phyloP scores from a whole-genome alignment of 2,329 filamentous ascomycete species.

The Claviceps humidiphila region DNA sequence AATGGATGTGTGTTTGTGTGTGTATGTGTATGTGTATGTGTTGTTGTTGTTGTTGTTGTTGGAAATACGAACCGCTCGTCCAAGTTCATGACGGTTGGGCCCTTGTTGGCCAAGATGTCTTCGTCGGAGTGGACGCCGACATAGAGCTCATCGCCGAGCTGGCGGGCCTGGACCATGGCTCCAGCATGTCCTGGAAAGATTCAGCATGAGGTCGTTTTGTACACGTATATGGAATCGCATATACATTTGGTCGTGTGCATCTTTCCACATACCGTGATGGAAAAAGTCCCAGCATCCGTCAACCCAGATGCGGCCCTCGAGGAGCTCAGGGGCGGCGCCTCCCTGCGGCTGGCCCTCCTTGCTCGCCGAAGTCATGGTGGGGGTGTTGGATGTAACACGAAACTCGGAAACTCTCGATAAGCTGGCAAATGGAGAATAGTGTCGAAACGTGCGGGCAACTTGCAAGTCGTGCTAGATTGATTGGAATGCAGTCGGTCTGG shows the following conservation, averaged over 20 bases:
- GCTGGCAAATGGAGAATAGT: not conserved
- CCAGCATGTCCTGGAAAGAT: constrained; percentile 66
- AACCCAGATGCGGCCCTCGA: constrained; percentile 79
- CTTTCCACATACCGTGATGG: constrained; percentile 62
- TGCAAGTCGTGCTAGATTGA: not conserved
- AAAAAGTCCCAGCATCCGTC: constrained; percentile 99
- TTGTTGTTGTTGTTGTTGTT: too few species aligned
- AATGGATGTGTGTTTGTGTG: too few species aligned
- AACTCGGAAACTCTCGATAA: too few species aligned
- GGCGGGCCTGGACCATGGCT: constrained; percentile 89
- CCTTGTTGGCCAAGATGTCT: constrained; percentile 91
- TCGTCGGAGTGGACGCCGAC: constrained; percentile 95
- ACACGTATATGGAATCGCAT: not conserved
- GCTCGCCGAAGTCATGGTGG: constrained; percentile 12
- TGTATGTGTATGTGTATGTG: too few species aligned
- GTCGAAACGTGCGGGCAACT: not conserved
- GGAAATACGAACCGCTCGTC: constrained; percentile 52
- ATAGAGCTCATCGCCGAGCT: constrained; percentile 75
- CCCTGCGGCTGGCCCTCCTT: constrained; percentile 21
- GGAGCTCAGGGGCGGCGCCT: constrained; percentile 38
- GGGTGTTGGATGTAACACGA: not conserved
- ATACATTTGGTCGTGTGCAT: not conserved
- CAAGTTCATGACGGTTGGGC: constrained; percentile 91
- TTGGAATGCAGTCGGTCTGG: not conserved
- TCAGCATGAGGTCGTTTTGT: not conserved